phyloP scores from a whole-genome alignment of 2,329 filamentous ascomycete species.

The Alternaria ventricosa region DNA sequence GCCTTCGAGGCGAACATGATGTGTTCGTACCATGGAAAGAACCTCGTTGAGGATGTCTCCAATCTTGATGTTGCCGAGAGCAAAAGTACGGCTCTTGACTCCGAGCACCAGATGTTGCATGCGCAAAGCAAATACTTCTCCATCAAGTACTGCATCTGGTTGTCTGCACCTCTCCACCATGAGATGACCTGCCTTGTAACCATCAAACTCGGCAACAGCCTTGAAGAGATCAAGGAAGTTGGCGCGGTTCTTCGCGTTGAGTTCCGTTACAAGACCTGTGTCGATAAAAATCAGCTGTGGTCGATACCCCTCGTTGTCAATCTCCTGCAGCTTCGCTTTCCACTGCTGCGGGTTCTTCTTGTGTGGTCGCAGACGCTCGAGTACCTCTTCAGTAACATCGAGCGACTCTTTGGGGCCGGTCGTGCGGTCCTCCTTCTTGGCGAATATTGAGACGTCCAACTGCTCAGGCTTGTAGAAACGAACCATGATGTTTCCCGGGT shows the following conservation, averaged over 20 bases:
- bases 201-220: slow-evolving; percentile 94
- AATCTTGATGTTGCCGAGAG: slow-evolving; percentile 92
- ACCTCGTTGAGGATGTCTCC: slow-evolving; percentile 94
- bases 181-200: slow-evolving; percentile 89
- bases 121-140: slow-evolving; percentile 89
- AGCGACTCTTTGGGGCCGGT: slow-evolving; percentile 57
- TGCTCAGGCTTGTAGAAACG: slow-evolving; percentile 89
- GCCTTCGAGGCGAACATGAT: slow-evolving; percentile 93
- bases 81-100: slow-evolving; percentile 89
- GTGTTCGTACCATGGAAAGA: slow-evolving; percentile 84
- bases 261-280: slow-evolving; percentile 90
- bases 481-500: slow-evolving; percentile 99
- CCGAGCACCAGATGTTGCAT: slow-evolving; percentile 96
- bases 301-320: slow-evolving; percentile 86
- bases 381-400: slow-evolving; percentile 87
- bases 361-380: slow-evolving; percentile 78
- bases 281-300: slow-evolving; percentile 98
- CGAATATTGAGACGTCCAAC: slow-evolving; percentile 67
- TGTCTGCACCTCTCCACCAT: slow-evolving; percentile 97
- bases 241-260: slow-evolving; percentile 81
- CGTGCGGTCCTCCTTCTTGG: slow-evolving; percentile 42
- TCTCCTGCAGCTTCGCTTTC: slow-evolving; percentile 73
- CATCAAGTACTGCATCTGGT: slow-evolving; percentile 85
- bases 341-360: slow-evolving; percentile 72
- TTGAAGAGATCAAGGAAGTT: slow-evolving; percentile 98